A percentile compares a stretch with the other conserved stretches of the same genome.
phyloP scores from a whole-genome alignment of 148 eudicot species.

The Dianthus caryophyllus region DNA sequence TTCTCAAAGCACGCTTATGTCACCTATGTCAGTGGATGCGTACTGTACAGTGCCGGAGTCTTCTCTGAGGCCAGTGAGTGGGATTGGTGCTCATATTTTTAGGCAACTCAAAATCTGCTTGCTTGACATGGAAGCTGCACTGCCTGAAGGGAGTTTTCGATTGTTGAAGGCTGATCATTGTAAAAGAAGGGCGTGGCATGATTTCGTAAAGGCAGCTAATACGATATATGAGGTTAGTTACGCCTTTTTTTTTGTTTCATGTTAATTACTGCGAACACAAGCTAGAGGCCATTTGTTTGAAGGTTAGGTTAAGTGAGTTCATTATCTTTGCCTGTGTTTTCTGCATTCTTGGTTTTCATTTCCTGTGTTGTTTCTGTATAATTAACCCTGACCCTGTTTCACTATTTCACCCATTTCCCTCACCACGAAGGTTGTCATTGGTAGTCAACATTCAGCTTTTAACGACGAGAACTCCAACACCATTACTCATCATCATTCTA shows the following conservation, averaged over 20 bases:
- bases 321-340: neutral
- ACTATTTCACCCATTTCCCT: neutral
- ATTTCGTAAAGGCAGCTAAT: constrained; percentile 57
- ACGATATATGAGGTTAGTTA: constrained; percentile 54
- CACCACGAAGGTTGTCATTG: neutral
- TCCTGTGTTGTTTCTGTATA: neutral
- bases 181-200: constrained; percentile 55
- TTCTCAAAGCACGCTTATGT: constrained; percentile 6
- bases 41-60: constrained; percentile 42
- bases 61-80: constrained; percentile 53
- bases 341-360: neutral
- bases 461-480: neutral
- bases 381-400: neutral
- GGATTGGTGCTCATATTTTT: constrained; percentile 40
- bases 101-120: constrained; percentile 50
- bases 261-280: neutral
- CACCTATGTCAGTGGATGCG: constrained; percentile 16
- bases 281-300: neutral
- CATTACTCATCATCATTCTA: neutral
- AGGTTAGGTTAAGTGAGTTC: neutral
- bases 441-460: neutral
- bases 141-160: constrained; percentile 56
- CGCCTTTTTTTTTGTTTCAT: neutral
- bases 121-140: constrained; percentile 72
- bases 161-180: constrained; percentile 34